Evolutionary conservation across 805 yeast species (phyloP), one percentile per base, ranked within the genome.

Genomic region (Candida chauliodis): DNA sequence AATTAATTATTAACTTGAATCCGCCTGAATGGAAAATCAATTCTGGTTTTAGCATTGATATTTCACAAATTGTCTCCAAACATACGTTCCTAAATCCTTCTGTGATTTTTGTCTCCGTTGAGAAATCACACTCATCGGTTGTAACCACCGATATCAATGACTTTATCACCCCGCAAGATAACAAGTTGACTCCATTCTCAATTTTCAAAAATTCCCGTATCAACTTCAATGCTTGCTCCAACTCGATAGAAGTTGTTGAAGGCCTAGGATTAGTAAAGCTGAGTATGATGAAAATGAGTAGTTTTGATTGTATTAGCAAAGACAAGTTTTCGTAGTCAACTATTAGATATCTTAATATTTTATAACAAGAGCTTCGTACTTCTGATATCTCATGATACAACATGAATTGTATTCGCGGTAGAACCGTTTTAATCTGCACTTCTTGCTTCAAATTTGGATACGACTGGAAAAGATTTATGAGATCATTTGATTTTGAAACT

Each of bases 181-280:
- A 51, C 47, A 69, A 73, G 16, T 65, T 57, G 5, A 69, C 59
- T 2, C 88, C 91, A 27, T 55, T 57, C 11, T 63, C 53, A 2
- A 78, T 63, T 27, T 73, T 79, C 2, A 84, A 50, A 41, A 84
- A 77, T 22, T 71, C 65, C 20, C 96, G 68, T 0, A 88, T 61
- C 18, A 88, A 62, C 49, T 82, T 84, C 22, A 91, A 51, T 0
- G 95, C 93, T 51, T 89, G 88, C 33, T 79, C 81, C 43, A 89
- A 73, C 50, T 90, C 96, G 2, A 78, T 58, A 1, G 56, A 40
- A 17, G 77, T 72, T 2, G 76, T 56, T 18, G 31, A 24, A 6
- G 6, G n/a, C 25, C 71, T 62, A 16, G 79, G 81, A 36, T 78
- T 78, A 1, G 84, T 71, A 23, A 91, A 59, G 0, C 95, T 72